Evolutionary conservation across 371 early-diverging fungal species (phyloP).

Genomic region (Mucor mucedo): DNA sequence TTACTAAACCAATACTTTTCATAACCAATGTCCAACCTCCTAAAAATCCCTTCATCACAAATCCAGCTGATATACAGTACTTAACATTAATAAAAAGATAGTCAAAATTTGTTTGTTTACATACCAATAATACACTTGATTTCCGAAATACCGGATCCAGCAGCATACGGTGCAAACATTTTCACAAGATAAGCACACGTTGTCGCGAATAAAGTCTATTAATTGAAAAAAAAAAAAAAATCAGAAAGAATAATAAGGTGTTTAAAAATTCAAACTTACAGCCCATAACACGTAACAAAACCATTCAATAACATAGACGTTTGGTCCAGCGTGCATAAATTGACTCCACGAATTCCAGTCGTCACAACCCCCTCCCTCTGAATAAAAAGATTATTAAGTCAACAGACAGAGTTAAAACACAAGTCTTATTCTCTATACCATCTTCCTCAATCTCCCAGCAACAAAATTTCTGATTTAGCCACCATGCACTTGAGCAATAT

Average conservation of each 20-base stretch:
- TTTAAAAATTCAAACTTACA: constrained; percentile 39
- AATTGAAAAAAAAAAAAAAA: neutral
- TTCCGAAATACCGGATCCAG: constrained; percentile 96
- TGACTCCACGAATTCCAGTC: constrained; percentile 65
- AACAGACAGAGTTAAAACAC: too few relatives aligned
- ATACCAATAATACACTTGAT: constrained; percentile 92
- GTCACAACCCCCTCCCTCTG: constrained; percentile 39
- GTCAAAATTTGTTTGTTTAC: neutral
- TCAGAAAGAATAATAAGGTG: neutral
- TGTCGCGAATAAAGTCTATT: constrained; percentile 64
- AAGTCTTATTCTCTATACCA: constrained; percentile 32
- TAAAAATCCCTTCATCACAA: constrained; percentile 89
- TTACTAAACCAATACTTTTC: constrained; percentile 85
- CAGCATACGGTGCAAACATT: constrained; percentile 83
- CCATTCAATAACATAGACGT: constrained; percentile 59
- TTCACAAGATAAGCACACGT: constrained; percentile 68
- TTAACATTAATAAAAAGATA: neutral
- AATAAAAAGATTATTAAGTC: neutral
- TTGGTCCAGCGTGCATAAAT: constrained; percentile 42
- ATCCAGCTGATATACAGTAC: constrained; percentile 62
- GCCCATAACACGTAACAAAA: constrained; percentile 64
- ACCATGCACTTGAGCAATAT: constrained; percentile 88
- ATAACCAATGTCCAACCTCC: constrained; percentile 87
- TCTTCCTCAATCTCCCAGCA: constrained; percentile 83
- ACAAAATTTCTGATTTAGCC: constrained; percentile 94